Percentiles rank a stretch among this genome's conserved stretches.
These are phyloP conservation scores for Cladophialophora exuberans DNA, from an alignment of 2,329 filamentous ascomycete genomes.

Conservation along the genomic window DNA sequence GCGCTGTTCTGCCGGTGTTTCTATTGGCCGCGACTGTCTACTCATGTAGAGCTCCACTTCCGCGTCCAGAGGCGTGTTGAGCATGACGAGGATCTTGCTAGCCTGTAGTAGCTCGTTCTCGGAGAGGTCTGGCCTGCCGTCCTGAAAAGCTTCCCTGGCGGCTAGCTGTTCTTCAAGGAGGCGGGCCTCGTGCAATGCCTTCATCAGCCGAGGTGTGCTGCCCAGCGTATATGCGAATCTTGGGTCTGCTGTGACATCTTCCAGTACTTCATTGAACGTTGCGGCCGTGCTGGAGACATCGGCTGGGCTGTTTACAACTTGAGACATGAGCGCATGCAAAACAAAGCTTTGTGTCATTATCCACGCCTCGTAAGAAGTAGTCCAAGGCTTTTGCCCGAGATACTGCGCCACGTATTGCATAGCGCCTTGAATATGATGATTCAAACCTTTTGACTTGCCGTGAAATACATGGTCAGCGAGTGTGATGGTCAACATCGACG, in stretches of 20 bases:
- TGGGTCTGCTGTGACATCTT: constrained; percentile 11
- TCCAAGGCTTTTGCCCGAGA: constrained; percentile 20
- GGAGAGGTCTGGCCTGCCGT: constrained; percentile 6
- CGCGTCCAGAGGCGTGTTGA: constrained; percentile 12
- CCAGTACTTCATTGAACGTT: constrained; percentile 10
- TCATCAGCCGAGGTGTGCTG: constrained; percentile 17
- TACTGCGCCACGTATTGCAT: constrained; percentile 8
- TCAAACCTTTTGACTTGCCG: constrained; percentile 12
- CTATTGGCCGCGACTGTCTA: constrained; percentile 12
- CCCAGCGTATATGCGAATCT: constrained; percentile 17
- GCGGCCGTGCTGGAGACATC: neutral
- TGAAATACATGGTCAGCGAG: constrained; percentile 22
- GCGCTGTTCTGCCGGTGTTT: constrained; percentile 7
- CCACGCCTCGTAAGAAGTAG: constrained; percentile 12
- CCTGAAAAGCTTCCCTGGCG: neutral
- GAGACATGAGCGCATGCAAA: constrained; percentile 11
- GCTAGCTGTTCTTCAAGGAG: constrained; percentile 14
- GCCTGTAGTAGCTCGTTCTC: constrained; percentile 15
- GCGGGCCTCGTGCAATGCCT: constrained; percentile 15
- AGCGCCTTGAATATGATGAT: constrained; percentile 12
- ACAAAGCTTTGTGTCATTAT: constrained; percentile 20
- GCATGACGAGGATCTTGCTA: constrained; percentile 12
- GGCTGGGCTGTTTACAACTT: neutral
- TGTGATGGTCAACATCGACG: constrained; percentile 16
- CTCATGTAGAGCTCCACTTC: constrained; percentile 18